phyloP scores from a whole-genome alignment of 2,329 filamentous ascomycete genomes.

The Sporothrix pallida region DNA sequence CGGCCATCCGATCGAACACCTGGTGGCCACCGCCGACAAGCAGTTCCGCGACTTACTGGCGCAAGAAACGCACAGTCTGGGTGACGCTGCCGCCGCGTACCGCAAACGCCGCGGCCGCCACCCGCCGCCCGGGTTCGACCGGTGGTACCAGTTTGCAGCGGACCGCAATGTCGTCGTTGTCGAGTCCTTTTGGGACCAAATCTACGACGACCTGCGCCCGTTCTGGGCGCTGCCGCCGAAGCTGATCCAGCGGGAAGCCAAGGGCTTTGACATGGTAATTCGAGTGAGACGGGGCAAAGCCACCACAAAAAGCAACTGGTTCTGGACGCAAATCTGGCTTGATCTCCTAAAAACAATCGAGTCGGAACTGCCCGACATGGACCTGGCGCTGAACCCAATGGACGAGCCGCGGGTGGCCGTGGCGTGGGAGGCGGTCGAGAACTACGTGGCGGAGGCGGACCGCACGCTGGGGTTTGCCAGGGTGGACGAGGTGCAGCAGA shows the following conservation, averaged over 20 bases:
- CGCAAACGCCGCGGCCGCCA: conserved; percentile 62
- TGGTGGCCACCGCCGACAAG: conserved; percentile 55
- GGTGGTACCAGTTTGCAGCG: conserved; percentile 62
- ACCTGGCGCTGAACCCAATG: conserved; percentile 69
- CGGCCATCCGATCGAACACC: conserved; percentile 57
- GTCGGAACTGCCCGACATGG: conserved; percentile 67
- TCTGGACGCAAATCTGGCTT: conserved; percentile 64
- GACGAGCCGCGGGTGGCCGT: conserved; percentile 70
- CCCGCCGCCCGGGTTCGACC: conserved; percentile 67
- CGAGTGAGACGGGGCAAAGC: conserved; percentile 61
- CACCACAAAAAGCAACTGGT: conserved; percentile 59
- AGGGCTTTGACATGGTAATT: conserved; percentile 66
- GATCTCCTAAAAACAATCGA: conserved; percentile 60
- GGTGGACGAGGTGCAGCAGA: conserved; percentile 52
- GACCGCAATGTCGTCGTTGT: conserved; percentile 61
- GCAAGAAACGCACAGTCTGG: conserved; percentile 55
- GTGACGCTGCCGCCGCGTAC: conserved; percentile 61
- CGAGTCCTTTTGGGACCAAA: conserved; percentile 68
- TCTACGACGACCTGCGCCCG: conserved; percentile 66
- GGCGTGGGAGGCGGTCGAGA: conserved; percentile 66
- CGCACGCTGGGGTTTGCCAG: conserved; percentile 46
- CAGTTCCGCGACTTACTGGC: conserved; percentile 51
- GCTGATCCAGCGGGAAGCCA: conserved; percentile 58
- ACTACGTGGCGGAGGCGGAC: conserved; percentile 57
- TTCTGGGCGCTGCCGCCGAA: conserved; percentile 59